Evolutionary conservation across 768 basidiomycete species (phyloP), one percentile per base, ranked within the genome.

Genomic region (Tricholoma furcatifolium): DNA sequence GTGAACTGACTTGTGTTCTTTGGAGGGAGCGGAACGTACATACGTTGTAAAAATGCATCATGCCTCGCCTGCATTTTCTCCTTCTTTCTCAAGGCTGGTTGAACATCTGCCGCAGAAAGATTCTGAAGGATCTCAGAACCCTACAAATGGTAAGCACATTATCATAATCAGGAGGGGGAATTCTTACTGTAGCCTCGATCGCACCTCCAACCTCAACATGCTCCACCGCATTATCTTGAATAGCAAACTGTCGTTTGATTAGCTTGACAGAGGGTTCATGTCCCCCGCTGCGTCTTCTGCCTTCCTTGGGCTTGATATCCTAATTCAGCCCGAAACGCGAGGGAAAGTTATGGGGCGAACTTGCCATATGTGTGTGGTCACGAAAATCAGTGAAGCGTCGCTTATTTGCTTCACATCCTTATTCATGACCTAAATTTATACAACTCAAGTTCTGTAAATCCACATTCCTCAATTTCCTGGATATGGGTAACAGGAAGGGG

Each of bases 31-130:
- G 31, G 20, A 24, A 36, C 2, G 18, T 14, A 43, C 74, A 34
- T 58, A 88, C 89, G 82, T 72, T 84, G 75, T 40, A 90, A 63
- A 59, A 92, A 87, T 3, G 82, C 75, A 56, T 88, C 82, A 45
- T 82, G 83, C 65, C 84, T 91, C 50, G 81, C 58, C 15, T 78
- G 74, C 48, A 80, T 79, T 65, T 84, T 90, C 52, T 80, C 83
- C 63, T 86, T 90, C 69, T 92, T 92, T 56, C 68, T 80, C 43
- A 74, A 54, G 65, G 57, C 15, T 44, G 54, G 20, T 46, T 54
- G 21, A 58, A 50, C 17, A 54, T 72, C 68, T 11, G 61, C 34
- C 15, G 59, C 47, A 42, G 62, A 61, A 50, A 75, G 60, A 32
- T 73, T 64, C 24, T 69, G 60, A 6, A 82, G 67, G 44, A 83